Evolutionary conservation across 129 eudicot genomes (phyloP).

Genomic region (Centrapalus pauciflorus): DNA sequence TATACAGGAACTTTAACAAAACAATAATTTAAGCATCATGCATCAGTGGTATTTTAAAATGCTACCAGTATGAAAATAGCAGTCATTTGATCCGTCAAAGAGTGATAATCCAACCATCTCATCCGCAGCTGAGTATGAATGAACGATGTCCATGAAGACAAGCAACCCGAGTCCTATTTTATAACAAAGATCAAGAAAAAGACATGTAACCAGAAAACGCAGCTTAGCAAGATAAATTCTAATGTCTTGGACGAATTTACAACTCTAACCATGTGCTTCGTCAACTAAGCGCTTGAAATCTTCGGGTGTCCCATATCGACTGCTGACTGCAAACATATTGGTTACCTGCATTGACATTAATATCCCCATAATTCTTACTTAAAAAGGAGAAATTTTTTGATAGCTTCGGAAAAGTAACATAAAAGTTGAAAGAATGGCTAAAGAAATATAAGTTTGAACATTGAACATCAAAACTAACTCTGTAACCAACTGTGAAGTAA

Average conservation of each 20-base stretch:
- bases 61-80: conserved; percentile 90
- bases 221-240: neutral
- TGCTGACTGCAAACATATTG: conserved; percentile 93
- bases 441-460: neutral
- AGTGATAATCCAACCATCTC: conserved; percentile 95
- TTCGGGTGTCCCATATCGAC: conserved; percentile 97
- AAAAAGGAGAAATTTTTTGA: neutral
- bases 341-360: conserved; percentile 56
- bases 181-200: neutral
- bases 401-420: neutral
- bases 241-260: too few relatives aligned
- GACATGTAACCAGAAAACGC: neutral
- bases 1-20: too few relatives aligned
- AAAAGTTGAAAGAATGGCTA: neutral
- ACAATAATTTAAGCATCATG: neutral
- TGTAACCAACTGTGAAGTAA: conserved; percentile 89
- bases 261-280: conserved; percentile 98
- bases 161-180: conserved; percentile 76
- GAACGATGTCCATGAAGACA: conserved; percentile 89
- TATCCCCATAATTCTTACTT: neutral
- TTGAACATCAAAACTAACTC: conserved; percentile 57
- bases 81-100: conserved; percentile 96
- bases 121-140: conserved; percentile 96
- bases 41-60: neutral
- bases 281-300: conserved; percentile 94